Percentiles rank a stretch among this genome's conserved stretches.
Conservation (phyloP, 2,329 filamentous ascomycete genomes). For the Trichoderma sp. region DNA sequence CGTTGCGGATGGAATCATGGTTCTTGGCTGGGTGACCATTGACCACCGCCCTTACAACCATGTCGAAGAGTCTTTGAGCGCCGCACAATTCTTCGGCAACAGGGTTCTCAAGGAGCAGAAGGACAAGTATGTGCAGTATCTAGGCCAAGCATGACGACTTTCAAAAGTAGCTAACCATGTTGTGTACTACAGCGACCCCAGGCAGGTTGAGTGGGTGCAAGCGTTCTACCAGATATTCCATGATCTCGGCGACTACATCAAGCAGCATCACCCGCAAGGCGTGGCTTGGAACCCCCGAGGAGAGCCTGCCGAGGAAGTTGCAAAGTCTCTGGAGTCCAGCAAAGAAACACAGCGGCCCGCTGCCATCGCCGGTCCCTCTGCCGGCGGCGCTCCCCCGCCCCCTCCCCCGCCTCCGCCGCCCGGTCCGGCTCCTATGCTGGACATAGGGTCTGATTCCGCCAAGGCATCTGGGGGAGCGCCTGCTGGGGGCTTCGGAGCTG, state of each 20-base stretch:
- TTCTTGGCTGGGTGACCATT: constrained; percentile 87
- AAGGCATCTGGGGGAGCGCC: constrained; percentile 29
- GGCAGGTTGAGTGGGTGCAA: constrained; percentile 85
- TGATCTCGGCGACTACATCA: constrained; percentile 79
- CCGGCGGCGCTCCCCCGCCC: constrained; percentile 55
- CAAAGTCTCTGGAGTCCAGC: constrained; percentile 55
- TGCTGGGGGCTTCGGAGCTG: constrained; percentile 72
- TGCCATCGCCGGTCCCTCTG: constrained; percentile 48
- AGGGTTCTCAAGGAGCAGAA: constrained; percentile 89
- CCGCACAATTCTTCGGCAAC: constrained; percentile 93
- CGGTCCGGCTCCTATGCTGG: constrained; percentile 67
- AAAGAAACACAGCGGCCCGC: constrained; percentile 3
- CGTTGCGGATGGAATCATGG: constrained; percentile 86
- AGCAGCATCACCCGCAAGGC: constrained; percentile 77
- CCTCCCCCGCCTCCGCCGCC: constrained; percentile 72
- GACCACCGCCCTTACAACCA: constrained; percentile 82
- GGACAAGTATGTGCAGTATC: constrained; percentile 53
- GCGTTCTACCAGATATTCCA: constrained; percentile 91
- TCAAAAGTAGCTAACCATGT: constrained; percentile 22
- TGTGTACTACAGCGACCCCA: constrained; percentile 62
- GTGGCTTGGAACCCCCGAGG: constrained; percentile 85
- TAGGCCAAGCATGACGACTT: background rate
- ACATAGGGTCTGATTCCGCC: constrained; percentile 52
- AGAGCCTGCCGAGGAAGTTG: constrained; percentile 68
- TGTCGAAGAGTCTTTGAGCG: constrained; percentile 78